phyloP scores from a whole-genome alignment of 768 basidiomycete genomes.

The Rhizopogon roseolus region DNA sequence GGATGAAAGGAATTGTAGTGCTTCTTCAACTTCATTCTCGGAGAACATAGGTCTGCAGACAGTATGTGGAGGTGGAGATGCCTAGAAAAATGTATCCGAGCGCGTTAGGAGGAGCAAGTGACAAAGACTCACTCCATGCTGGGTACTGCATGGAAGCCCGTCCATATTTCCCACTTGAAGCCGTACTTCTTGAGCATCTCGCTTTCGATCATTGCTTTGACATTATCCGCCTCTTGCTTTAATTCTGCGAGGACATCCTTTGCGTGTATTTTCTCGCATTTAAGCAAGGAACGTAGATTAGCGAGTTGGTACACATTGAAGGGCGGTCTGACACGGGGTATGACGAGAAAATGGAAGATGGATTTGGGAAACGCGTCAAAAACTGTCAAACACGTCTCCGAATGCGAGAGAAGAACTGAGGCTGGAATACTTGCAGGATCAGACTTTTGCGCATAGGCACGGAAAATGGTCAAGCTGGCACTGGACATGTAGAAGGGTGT shows the following conservation, averaged over 20 bases:
- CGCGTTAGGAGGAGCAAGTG: not conserved
- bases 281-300: conserved; percentile 53
- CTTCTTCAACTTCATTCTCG: conserved; percentile 76
- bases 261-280: conserved; percentile 47
- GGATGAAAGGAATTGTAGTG: conserved; percentile 93
- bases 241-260: conserved; percentile 50
- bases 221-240: conserved; percentile 47
- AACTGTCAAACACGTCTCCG: conserved; percentile 53
- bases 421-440: conserved; percentile 51
- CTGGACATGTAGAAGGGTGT: not conserved
- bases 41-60: conserved; percentile 70
- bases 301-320: conserved; percentile 36
- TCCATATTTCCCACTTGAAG: conserved; percentile 73
- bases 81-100: conserved; percentile 29
- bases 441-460: conserved; percentile 50
- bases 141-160: conserved; percentile 81
- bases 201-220: conserved; percentile 59
- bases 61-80: conserved; percentile 86
- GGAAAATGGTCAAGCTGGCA: conserved; percentile 49
- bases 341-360: conserved; percentile 81
- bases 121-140: conserved; percentile 71
- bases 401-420: conserved; percentile 56
- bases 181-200: conserved; percentile 79
- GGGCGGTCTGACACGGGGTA: conserved; percentile 51
- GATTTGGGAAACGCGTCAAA: conserved; percentile 80